Conservation (phyloP, 768 basidiomycete species). For the Candolleomyces efflorescens region DNA sequence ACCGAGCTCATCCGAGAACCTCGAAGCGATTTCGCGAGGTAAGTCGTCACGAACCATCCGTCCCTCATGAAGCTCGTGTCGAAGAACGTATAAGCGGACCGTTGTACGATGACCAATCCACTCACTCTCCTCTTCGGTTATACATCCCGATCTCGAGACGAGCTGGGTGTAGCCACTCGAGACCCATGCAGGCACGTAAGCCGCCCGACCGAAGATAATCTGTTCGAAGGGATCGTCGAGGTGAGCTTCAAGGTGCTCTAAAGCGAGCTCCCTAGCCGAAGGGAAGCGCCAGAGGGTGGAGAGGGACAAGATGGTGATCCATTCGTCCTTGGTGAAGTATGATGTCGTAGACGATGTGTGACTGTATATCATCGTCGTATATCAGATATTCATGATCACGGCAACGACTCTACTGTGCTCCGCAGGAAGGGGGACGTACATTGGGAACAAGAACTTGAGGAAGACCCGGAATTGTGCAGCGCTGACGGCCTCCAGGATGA, state of each 20-base stretch:
- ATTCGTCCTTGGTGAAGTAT: not conserved
- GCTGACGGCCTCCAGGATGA: not conserved
- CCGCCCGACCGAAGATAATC: conserved; percentile 50
- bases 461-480: not conserved
- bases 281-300: conserved; percentile 7
- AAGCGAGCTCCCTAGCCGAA: conserved; percentile 5
- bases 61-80: not conserved
- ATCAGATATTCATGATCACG: not conserved
- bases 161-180: not conserved
- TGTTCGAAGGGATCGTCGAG: conserved; percentile 8
- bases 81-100: not conserved
- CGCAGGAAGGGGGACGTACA: not conserved
- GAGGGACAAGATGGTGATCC: conserved; percentile 5
- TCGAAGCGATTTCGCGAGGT: not conserved
- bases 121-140: conserved; percentile 9
- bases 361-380: not conserved
- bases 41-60: not conserved
- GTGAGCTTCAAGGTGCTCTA: not conserved
- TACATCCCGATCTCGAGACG: not conserved
- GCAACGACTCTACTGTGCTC: not conserved
- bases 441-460: not conserved
- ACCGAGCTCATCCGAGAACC: not conserved
- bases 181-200: conserved; percentile 34
- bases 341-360: not conserved
- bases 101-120: conserved; percentile 11